Conservation (phyloP, 73 alveolate species). For the Paramecium caudatum region DNA sequence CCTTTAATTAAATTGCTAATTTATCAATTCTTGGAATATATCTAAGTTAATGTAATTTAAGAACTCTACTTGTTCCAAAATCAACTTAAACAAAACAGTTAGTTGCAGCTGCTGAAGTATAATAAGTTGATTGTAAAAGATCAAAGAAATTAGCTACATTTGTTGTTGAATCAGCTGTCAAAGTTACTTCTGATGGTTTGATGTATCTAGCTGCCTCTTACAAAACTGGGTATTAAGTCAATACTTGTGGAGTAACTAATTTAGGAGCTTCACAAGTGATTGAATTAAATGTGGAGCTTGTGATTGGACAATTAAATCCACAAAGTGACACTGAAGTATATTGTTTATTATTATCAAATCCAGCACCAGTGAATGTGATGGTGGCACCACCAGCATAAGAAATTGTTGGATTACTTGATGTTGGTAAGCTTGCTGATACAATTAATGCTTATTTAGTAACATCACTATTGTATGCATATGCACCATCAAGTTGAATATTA, state of each 20-base stretch:
- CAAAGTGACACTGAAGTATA: not conserved
- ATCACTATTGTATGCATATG: slow-evolving; percentile 23
- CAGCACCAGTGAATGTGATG: slow-evolving; percentile 21
- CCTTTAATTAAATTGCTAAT: slow-evolving; percentile 1
- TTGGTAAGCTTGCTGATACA: not conserved
- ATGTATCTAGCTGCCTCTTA: not conserved
- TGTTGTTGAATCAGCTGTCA: not conserved
- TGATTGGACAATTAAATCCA: slow-evolving; percentile 55
- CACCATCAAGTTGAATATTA: slow-evolving; percentile 84
- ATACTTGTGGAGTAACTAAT: not conserved
- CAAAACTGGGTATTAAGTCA: not conserved
- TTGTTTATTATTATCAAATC: not conserved
- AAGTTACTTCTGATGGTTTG: not conserved
- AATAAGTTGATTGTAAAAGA: slow-evolving; percentile 8
- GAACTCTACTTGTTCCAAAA: slow-evolving; percentile 13
- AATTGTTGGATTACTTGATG: not conserved
- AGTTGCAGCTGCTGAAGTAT: slow-evolving; percentile 39
- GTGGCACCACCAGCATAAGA: slow-evolving; percentile 66
- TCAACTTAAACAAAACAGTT: slow-evolving; percentile 5
- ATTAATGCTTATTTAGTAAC: slow-evolving; percentile 7
- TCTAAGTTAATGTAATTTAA: slow-evolving; percentile 43
- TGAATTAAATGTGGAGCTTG: not conserved
- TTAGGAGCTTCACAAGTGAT: slow-evolving; percentile 53
- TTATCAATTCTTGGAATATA: slow-evolving; percentile 38
- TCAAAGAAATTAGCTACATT: not conserved